Evolutionary conservation across 169 alveolate genomes (phyloP).

Genomic region (Eimeria mitis): DNA sequence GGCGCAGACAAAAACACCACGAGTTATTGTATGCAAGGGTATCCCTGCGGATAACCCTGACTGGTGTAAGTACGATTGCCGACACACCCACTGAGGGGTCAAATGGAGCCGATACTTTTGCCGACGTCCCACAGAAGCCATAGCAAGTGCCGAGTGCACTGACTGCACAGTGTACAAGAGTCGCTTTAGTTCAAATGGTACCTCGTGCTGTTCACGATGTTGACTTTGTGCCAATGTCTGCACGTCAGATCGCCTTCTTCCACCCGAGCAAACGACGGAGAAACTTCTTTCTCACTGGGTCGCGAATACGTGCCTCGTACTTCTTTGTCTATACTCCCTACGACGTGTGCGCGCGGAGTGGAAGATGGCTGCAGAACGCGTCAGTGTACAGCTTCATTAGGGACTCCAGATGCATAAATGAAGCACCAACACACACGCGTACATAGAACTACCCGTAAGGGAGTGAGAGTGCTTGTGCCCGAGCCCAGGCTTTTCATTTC

Average conservation of each 20-base stretch:
- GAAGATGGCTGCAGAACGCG: slow-evolving; percentile 71
- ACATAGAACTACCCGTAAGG: neutral
- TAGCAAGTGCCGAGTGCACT: no score
- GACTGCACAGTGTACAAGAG: no score
- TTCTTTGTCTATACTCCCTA: slow-evolving; percentile 31
- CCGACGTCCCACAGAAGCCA: no score
- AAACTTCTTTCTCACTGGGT: slow-evolving; percentile 60
- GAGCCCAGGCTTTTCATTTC: neutral
- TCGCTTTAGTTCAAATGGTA: no score
- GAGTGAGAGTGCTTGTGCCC: neutral
- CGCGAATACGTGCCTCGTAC: slow-evolving; percentile 54
- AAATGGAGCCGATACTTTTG: no score
- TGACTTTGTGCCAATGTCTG: neutral
- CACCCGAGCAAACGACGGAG: slow-evolving; percentile 31
- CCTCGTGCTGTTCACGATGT: neutral
- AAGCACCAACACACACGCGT: neutral
- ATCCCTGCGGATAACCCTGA: slow-evolving; percentile 51
- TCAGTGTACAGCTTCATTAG: neutral
- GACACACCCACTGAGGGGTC: neutral
- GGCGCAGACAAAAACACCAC: neutral
- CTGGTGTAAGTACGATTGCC: slow-evolving; percentile 38
- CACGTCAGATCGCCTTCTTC: slow-evolving; percentile 23
- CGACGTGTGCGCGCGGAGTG: slow-evolving; percentile 46
- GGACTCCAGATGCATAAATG: neutral
- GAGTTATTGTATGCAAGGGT: slow-evolving; percentile 44